Percentiles rank a stretch among this genome's conserved stretches.
Conservation (phyloP, 805 yeast species). For the Candida jianshihensis region DNA sequence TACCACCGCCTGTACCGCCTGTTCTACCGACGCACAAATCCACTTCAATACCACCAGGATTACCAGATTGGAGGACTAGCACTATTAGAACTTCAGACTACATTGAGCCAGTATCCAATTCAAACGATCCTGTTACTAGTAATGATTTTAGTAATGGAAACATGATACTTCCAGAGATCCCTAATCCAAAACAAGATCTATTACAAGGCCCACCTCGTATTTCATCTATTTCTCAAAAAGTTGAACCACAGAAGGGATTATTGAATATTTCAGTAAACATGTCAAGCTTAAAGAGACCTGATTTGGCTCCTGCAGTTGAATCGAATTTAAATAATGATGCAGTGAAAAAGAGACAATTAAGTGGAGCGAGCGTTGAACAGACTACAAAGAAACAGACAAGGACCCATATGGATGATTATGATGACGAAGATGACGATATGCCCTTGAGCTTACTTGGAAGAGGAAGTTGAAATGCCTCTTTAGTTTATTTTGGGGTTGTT, state of each 20-base stretch:
- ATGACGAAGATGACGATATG: conserved; percentile 4
- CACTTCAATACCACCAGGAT: neutral
- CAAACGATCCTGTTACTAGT: too few relatives aligned
- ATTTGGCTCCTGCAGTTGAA: too few relatives aligned
- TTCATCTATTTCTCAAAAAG: conserved; percentile 5
- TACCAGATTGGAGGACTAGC: conserved; percentile 1
- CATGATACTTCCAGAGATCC: neutral
- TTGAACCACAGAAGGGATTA: neutral
- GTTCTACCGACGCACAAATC: neutral
- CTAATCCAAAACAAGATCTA: neutral
- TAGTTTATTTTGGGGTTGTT: too few relatives aligned
- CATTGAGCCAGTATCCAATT: too few relatives aligned
- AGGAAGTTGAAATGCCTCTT: too few relatives aligned
- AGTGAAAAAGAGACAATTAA: neutral
- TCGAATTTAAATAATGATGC: too few relatives aligned
- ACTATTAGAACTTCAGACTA: neutral
- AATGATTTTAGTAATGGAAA: neutral
- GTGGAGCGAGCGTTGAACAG: neutral
- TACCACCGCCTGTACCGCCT: neutral
- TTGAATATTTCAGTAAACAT: neutral
- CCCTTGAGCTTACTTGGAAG: too few relatives aligned
- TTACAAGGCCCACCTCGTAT: neutral
- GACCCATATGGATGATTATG: too few relatives aligned
- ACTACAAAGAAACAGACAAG: conserved; percentile 2
- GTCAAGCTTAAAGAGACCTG: conserved; percentile 2